Conservation (phyloP, 176 grass and related monocot genomes). For the Aegilops longissima region DNA sequence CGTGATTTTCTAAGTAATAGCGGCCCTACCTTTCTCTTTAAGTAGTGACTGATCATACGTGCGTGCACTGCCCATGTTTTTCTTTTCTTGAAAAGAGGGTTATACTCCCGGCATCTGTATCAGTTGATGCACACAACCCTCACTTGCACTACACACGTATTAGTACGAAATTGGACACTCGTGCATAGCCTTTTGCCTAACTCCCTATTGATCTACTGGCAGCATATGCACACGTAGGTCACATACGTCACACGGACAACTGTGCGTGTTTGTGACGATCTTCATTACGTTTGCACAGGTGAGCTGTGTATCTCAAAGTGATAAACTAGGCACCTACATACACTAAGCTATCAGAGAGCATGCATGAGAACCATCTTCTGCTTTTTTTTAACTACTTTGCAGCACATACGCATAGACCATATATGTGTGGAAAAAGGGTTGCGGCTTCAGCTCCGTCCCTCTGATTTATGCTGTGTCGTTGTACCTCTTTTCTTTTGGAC, state of each 20-base stretch:
- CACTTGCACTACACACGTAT: background rate
- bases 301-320: background rate
- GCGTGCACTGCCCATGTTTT: background rate
- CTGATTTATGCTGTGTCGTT: background rate
- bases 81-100: background rate
- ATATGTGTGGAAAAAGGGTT: background rate
- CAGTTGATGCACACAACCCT: background rate
- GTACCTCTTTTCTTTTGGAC: conserved; percentile 6
- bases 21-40: no score
- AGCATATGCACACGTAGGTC: background rate
- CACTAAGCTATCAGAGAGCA: background rate
- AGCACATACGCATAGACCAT: background rate
- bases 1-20: no score
- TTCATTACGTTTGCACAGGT: background rate
- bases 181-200: conserved; percentile 9
- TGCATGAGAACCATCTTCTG: no score
- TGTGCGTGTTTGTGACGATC: background rate
- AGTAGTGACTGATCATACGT: background rate
- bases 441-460: background rate
- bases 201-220: conserved; percentile 2
- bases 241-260: background rate
- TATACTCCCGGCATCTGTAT: background rate
- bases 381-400: no score
- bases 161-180: background rate
- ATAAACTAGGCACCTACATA: background rate